Evolutionary conservation across 2,329 filamentous ascomycete species (phyloP).

Genomic region (Fusarium sp.): DNA sequence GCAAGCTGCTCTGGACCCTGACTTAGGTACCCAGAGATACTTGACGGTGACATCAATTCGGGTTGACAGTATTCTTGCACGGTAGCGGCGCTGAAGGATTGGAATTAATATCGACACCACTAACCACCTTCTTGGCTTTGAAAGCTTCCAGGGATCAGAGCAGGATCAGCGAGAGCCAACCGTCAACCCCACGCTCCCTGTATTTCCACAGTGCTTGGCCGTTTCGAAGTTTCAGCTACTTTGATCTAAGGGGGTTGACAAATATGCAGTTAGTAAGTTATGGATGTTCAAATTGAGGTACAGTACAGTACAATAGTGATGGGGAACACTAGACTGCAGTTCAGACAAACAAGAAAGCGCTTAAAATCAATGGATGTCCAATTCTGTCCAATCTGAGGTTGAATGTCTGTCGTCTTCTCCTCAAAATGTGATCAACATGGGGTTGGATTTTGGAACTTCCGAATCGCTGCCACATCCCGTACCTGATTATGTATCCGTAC

Average conservation of each 20-base stretch:
- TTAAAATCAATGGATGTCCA: background rate
- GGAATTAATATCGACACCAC: constrained; percentile 26
- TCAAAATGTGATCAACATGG: constrained; percentile 12
- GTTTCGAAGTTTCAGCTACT: constrained; percentile 26
- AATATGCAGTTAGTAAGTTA: background rate
- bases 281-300: background rate
- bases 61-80: background rate
- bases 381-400: constrained; percentile 3
- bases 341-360: constrained; percentile 14
- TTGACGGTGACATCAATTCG: constrained; percentile 24
- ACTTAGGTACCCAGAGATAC: constrained; percentile 15
- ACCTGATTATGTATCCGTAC: background rate
- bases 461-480: constrained; percentile 30
- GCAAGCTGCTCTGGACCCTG: constrained; percentile 9
- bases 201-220: constrained; percentile 31
- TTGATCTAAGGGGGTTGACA: constrained; percentile 1
- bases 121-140: background rate
- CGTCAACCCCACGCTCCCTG: constrained; percentile 44
- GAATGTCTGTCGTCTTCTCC: background rate
- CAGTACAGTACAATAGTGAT: background rate
- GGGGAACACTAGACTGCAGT: background rate
- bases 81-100: constrained; percentile 11
- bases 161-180: constrained; percentile 43
- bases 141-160: constrained; percentile 14
- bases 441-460: constrained; percentile 2